A percentile compares a stretch with the other conserved stretches of the same genome.
These are phyloP conservation scores for Luvunga scandens DNA, from an alignment of 345 rosid genomes.

Conservation along the genomic window DNA sequence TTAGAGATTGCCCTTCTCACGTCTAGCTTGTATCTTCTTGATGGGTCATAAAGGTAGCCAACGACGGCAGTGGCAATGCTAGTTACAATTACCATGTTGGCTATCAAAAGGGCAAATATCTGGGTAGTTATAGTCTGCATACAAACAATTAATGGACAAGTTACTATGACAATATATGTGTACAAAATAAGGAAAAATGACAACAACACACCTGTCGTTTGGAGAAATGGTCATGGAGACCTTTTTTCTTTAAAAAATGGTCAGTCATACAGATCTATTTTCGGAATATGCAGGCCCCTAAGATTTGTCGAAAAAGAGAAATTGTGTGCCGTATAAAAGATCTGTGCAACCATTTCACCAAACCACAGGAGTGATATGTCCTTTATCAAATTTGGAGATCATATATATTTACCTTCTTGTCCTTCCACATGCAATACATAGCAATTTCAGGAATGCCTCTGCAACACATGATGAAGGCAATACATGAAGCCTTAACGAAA, in stretches of 20 bases:
- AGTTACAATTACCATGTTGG: conserved; percentile 20
- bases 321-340: too few species aligned
- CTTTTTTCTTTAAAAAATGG: too few species aligned
- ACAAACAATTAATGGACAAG: neutral
- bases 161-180: neutral
- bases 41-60: conserved; percentile 31
- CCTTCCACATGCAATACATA: neutral
- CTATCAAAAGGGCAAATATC: neutral
- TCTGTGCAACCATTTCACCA: too few species aligned
- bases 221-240: too few species aligned
- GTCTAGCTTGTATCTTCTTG: conserved; percentile 25
- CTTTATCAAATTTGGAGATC: neutral
- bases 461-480: conserved; percentile 24
- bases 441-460: conserved; percentile 23
- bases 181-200: too few species aligned
- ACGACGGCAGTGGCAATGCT: conserved; percentile 18
- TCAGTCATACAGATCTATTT: too few species aligned
- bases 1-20: conserved; percentile 27
- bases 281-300: too few species aligned
- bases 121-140: neutral
- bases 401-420: neutral
- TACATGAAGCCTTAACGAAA: conserved; percentile 17
- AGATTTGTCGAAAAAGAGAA: too few species aligned
- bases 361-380: too few species aligned
- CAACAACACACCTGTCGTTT: too few species aligned